A percentile compares a stretch with the other conserved stretches of the same genome.
Conservation (phyloP, 345 rosid genomes). For the Acer saccharum region DNA sequence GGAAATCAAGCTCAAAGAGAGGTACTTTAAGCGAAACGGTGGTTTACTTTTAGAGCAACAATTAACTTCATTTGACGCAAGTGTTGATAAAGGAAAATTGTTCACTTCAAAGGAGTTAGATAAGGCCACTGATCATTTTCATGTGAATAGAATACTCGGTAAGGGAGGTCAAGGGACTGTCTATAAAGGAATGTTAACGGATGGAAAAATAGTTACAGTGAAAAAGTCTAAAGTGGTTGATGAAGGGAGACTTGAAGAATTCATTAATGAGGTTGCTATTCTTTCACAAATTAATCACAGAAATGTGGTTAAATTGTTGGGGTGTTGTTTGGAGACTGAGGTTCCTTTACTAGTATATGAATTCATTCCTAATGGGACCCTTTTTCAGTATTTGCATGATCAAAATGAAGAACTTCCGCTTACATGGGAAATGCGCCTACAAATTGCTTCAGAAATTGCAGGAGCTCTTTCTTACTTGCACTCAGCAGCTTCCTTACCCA, state of each 20-base stretch:
- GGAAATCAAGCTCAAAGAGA: neutral
- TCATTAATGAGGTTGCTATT: too few relatives aligned
- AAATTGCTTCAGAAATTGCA: neutral
- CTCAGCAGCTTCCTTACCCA: neutral
- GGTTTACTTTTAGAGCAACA: constrained; percentile 4
- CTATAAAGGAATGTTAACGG: neutral
- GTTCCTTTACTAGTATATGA: too few relatives aligned
- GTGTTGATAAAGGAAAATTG: neutral
- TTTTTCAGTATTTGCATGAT: constrained; percentile 9
- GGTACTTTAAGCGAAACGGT: neutral
- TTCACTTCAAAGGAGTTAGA: constrained; percentile 13
- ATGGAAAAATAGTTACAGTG: constrained; percentile 5
- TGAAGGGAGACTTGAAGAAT: too few relatives aligned
- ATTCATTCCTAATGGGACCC: constrained; percentile 9
- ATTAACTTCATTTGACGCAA: neutral
- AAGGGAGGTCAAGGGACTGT: constrained; percentile 10
- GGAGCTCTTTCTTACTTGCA: neutral
- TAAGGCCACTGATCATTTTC: constrained; percentile 7
- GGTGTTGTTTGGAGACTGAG: too few relatives aligned
- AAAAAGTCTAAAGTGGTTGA: too few relatives aligned
- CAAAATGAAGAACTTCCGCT: constrained; percentile 8
- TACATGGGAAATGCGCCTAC: constrained; percentile 11
- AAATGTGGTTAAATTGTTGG: too few relatives aligned
- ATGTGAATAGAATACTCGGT: constrained; percentile 7
- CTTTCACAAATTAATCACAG: too few relatives aligned